Evolutionary conservation across 495 filamentous ascomycete genomes (phyloP).

Genomic region (Aspergillus haitiensis): DNA sequence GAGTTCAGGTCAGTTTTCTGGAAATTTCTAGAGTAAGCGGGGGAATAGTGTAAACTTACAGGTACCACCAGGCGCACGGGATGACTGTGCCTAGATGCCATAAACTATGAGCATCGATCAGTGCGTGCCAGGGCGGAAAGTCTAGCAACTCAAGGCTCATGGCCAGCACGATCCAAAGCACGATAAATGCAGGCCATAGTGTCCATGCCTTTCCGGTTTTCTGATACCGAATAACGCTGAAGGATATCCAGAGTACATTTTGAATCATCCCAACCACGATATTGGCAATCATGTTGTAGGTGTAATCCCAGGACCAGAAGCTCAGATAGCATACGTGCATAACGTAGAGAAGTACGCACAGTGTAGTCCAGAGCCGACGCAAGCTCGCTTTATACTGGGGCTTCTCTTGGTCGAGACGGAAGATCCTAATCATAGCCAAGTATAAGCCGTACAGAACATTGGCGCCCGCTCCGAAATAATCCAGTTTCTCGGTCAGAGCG

Average conservation of each 20-base stretch:
- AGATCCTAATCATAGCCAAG: constrained; percentile 75
- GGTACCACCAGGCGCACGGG: constrained; percentile 91
- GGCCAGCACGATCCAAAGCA: constrained; percentile 85
- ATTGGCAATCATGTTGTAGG: constrained; percentile 96
- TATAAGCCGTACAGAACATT: constrained; percentile 89
- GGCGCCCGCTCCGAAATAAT: constrained; percentile 94
- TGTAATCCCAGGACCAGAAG: constrained; percentile 88
- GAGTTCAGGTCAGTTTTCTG: constrained; percentile 12
- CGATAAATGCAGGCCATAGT: constrained; percentile 87
- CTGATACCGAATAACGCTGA: constrained; percentile 73
- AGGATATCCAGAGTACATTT: constrained; percentile 83
- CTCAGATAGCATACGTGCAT: constrained; percentile 82
- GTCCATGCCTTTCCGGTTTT: constrained; percentile 71
- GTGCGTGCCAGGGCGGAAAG: constrained; percentile 81
- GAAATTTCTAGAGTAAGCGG: background rate
- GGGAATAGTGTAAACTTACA: constrained; percentile 59
- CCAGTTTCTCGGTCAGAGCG: constrained; percentile 80
- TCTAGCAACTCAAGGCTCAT: constrained; percentile 96
- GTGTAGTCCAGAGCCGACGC: constrained; percentile 69
- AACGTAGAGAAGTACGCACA: constrained; percentile 70
- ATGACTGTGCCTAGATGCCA: constrained; percentile 94
- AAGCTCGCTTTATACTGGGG: constrained; percentile 55
- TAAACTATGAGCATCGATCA: constrained; percentile 89
- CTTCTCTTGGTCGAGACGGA: constrained; percentile 69
- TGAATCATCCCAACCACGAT: constrained; percentile 77